These are phyloP conservation scores for Hymenoscyphus repandus DNA, from an alignment of 2,329 filamentous ascomycete genomes.

Conservation along the genomic window DNA sequence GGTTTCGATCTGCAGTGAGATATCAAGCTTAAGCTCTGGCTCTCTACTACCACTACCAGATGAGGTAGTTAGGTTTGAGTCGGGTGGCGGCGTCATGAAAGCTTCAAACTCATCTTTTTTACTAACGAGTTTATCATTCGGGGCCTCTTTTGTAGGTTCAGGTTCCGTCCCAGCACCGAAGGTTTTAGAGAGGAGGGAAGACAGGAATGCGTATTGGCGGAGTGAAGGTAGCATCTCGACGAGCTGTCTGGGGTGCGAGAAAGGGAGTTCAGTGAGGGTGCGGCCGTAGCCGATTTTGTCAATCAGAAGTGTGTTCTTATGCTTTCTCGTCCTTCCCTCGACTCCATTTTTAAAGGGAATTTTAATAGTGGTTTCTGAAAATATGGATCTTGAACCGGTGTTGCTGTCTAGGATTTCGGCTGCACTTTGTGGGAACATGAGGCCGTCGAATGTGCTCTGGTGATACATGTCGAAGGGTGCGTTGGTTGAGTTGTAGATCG, in stretches of 20 bases:
- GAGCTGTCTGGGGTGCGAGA: constrained; percentile 73
- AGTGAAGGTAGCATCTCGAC: constrained; percentile 67
- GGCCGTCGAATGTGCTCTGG: constrained; percentile 39
- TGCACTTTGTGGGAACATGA: constrained; percentile 46
- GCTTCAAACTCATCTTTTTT: constrained; percentile 26
- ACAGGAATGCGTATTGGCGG: constrained; percentile 70
- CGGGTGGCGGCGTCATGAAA: constrained; percentile 22
- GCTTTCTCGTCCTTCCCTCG: constrained; percentile 27
- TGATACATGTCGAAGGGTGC: constrained; percentile 53
- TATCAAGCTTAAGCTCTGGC: constrained; percentile 21
- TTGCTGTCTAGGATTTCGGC: constrained; percentile 46
- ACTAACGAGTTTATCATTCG: constrained; percentile 14
- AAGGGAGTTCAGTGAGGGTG: constrained; percentile 62
- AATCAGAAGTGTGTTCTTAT: constrained; percentile 60
- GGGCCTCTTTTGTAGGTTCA: constrained; percentile 3
- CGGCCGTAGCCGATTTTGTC: constrained; percentile 70
- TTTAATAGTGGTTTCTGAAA: constrained; percentile 42
- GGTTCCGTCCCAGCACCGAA: constrained; percentile 41
- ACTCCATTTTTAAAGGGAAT: constrained; percentile 31
- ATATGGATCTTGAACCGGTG: constrained; percentile 49
- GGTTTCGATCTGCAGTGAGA: constrained; percentile 18
- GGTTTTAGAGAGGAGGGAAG: constrained; percentile 56
- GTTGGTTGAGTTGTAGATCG: constrained; percentile 55
- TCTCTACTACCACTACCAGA: background rate
- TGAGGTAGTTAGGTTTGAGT: background rate